phyloP scores from a whole-genome alignment of 2,329 filamentous ascomycete species.

The Pyrenochaeta sp. region DNA sequence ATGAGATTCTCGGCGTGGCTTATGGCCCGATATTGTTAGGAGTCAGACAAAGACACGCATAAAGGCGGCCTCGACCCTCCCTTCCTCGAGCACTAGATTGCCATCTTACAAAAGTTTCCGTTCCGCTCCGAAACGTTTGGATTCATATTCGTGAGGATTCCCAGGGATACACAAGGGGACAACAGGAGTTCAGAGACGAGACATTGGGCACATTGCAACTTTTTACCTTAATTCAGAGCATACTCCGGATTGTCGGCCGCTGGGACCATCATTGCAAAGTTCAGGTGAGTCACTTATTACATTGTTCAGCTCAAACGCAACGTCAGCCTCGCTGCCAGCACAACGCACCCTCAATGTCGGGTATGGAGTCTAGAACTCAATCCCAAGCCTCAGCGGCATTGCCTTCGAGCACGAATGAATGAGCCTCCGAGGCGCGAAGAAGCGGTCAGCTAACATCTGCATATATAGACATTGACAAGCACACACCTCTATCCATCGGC shows the following conservation, averaged over 20 bases:
- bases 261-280: neutral
- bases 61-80: slow-evolving; percentile 11
- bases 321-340: neutral
- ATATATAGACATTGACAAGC: slow-evolving; percentile 6
- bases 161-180: too few species aligned
- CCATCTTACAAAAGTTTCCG: neutral
- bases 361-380: slow-evolving; percentile 3
- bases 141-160: neutral
- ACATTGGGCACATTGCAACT: too few species aligned
- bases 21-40: slow-evolving; percentile 17
- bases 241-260: too few species aligned
- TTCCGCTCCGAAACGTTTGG: slow-evolving; percentile 3
- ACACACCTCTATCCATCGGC: too few species aligned
- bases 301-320: neutral
- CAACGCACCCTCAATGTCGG: neutral
- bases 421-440: neutral
- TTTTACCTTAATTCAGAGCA: too few species aligned
- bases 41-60: slow-evolving; percentile 17
- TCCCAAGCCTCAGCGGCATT: neutral
- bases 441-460: slow-evolving; percentile 23
- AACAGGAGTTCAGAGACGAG: too few species aligned
- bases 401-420: neutral
- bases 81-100: neutral
- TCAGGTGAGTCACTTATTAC: neutral
- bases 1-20: slow-evolving; percentile 18